Evolutionary conservation across 495 filamentous ascomycete genomes (phyloP), one percentile per base, ranked within the genome.

Genomic region (Trichoderma orchidacearum): DNA sequence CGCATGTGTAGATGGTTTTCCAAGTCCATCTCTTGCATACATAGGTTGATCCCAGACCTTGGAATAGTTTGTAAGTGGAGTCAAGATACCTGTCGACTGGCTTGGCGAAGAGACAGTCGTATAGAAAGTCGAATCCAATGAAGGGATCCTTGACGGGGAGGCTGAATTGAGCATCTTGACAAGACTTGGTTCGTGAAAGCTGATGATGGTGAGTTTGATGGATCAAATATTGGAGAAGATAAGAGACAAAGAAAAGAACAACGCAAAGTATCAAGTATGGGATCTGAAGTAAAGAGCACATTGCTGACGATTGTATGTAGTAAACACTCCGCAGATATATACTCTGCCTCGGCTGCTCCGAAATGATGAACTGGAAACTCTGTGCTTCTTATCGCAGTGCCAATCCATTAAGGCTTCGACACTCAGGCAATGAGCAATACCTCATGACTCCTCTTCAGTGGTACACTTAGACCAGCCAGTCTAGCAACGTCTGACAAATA

Each of bases 1-100:
- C 85, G 32, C 69, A 72, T 0, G 86, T 89, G 32, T 73, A 65
- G 36, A 80, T 63, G n/a, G 70, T 61, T 3, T 67, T 59, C 21
- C 59, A 63, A 18, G 61, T 55, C 32, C 67, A 54, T 8, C 70
- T 59, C 32, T 62, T 65, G 48, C 62, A 63, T 30, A 59, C 57
- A 54, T 66, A 67, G 8, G 67, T 72, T 54, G 60, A 58, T 31
- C 65, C 65, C 54, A 63, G 58, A 48, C 54, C 48, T 32, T 55
- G 55, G 53, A 66, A 63, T 9, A 62, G 61, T 38, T 54, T 56
- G 25, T 53, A 58, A 34, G 59, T 60, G 28, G 63, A 63, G 41
- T 60, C 51, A 50, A 68, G 63, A 59, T 64, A 68, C 18, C 58
- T 60, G 18, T 60, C 60, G 5, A 59, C 51, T 30, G 61, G 63